phyloP scores from a whole-genome alignment of 2,329 filamentous ascomycete species.

The Aspergillus floridensis region DNA sequence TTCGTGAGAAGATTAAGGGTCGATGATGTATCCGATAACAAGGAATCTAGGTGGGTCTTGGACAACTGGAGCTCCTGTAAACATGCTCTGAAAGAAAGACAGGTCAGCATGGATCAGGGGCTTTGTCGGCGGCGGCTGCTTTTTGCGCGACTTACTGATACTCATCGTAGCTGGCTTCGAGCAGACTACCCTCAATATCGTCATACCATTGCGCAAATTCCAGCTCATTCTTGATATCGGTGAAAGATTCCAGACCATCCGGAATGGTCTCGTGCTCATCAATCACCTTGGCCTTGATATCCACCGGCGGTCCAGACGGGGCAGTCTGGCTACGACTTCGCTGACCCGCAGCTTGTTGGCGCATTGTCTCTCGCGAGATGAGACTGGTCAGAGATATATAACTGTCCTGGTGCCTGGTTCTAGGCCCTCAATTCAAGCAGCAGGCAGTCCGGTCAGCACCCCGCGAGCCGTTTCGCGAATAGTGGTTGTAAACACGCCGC shows the following conservation, averaged over 20 bases:
- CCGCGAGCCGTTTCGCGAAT: not conserved
- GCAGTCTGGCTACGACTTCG: constrained; percentile 39
- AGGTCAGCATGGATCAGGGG: constrained; percentile 10
- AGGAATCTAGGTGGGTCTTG: constrained; percentile 74
- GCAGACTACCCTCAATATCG: constrained; percentile 62
- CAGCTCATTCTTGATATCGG: constrained; percentile 55
- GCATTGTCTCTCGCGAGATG: constrained; percentile 19
- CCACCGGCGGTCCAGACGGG: constrained; percentile 33
- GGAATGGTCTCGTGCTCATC: constrained; percentile 14
- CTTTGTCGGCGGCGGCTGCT: not conserved
- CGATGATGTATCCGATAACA: constrained; percentile 73
- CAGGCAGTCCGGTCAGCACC: not conserved
- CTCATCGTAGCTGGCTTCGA: constrained; percentile 79
- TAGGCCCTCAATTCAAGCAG: not conserved
- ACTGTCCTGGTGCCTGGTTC: not conserved
- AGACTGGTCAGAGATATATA: not conserved
- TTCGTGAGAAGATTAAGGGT: constrained; percentile 73
- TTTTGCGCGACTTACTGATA: constrained; percentile 62
- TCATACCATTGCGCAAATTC: constrained; percentile 61
- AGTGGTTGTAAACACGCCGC: not conserved
- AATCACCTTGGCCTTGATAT: constrained; percentile 25
- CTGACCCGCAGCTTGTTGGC: constrained; percentile 29
- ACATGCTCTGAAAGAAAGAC: constrained; percentile 58
- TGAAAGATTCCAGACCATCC: constrained; percentile 22
- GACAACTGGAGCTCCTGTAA: constrained; percentile 77